phyloP scores from a whole-genome alignment of 2,329 filamentous ascomycete species.

The Bisporella sp. region DNA sequence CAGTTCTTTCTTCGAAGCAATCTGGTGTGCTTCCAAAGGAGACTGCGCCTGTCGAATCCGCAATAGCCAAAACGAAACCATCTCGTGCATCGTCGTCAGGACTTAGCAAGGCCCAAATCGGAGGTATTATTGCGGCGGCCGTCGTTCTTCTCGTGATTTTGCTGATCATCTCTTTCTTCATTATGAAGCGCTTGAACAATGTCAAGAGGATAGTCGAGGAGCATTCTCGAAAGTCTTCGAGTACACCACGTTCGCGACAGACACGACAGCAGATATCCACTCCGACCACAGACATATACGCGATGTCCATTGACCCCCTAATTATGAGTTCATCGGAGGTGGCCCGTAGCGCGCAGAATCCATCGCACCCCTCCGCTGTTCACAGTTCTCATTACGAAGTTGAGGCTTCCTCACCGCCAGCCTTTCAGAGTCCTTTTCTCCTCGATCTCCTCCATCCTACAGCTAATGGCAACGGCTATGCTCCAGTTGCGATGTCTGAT shows the following conservation, averaged over 20 bases:
- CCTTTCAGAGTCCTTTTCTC: slow-evolving; percentile 12
- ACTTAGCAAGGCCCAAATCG: slow-evolving; percentile 32
- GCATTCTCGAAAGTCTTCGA: slow-evolving; percentile 13
- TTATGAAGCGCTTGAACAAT: slow-evolving; percentile 41
- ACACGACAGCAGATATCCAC: slow-evolving; percentile 4
- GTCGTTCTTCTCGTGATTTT: slow-evolving; percentile 41
- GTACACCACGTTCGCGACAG: slow-evolving; percentile 3
- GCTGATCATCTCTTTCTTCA: slow-evolving; percentile 38
- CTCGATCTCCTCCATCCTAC: slow-evolving; percentile 10
- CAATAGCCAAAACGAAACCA: slow-evolving; percentile 20
- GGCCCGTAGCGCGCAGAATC: slow-evolving; percentile 9
- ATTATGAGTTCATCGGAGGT: slow-evolving; percentile 19
- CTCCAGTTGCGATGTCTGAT: slow-evolving; percentile 15
- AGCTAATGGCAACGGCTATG: slow-evolving; percentile 16
- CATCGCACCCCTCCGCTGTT: slow-evolving; percentile 7
- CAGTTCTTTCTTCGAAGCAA: slow-evolving; percentile 4
- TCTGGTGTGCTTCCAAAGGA: slow-evolving; percentile 15
- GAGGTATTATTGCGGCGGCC: slow-evolving; percentile 47
- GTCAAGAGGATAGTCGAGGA: slow-evolving; percentile 28
- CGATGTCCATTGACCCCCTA: slow-evolving; percentile 23
- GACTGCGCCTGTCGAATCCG: slow-evolving; percentile 8
- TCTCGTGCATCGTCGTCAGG: slow-evolving; percentile 29
- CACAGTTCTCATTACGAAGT: slow-evolving; percentile 13
- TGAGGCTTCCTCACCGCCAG: slow-evolving; percentile 16
- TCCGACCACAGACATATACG: slow-evolving; percentile 10